phyloP scores from a whole-genome alignment of 179 eudicot genomes.

The Amaranthus tricolor region DNA sequence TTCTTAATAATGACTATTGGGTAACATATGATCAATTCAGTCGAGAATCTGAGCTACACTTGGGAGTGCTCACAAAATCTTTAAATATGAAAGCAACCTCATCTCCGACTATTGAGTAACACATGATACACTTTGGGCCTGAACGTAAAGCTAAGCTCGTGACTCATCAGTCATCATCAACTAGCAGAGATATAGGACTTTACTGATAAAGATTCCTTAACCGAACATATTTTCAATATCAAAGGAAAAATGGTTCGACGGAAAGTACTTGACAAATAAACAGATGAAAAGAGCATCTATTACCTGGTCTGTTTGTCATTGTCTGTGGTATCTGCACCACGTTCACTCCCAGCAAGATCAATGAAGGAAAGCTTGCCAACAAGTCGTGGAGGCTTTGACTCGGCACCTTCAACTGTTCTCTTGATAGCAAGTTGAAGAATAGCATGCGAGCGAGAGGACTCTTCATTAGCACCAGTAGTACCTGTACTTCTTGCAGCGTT shows the following conservation, averaged over 20 bases:
- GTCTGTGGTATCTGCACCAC: constrained; percentile 65
- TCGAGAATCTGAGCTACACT: no score
- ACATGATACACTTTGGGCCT: no score
- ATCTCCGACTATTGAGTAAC: no score
- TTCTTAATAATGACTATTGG: no score
- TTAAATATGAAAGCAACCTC: no score
- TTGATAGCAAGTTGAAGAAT: constrained; percentile 58
- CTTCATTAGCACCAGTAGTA: constrained; percentile 63
- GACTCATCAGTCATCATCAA: no score
- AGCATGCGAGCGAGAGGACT: constrained; percentile 63
- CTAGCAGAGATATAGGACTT: no score
- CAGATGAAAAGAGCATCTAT: not conserved
- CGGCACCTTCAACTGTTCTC: constrained; percentile 42
- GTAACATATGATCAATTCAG: no score
- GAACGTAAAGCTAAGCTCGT: no score
- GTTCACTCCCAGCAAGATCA: constrained; percentile 72
- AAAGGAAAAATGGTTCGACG: not conserved
- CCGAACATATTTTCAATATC: not conserved
- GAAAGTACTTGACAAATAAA: not conserved
- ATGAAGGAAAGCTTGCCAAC: constrained; percentile 64
- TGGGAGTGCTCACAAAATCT: no score
- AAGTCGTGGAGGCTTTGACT: constrained; percentile 48
- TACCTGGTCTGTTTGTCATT: constrained; percentile 68
- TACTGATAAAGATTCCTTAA: no score
- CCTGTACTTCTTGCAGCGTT: constrained; percentile 57